Conservation (phyloP, 768 basidiomycete species). For the Strobilomyces confusus region DNA sequence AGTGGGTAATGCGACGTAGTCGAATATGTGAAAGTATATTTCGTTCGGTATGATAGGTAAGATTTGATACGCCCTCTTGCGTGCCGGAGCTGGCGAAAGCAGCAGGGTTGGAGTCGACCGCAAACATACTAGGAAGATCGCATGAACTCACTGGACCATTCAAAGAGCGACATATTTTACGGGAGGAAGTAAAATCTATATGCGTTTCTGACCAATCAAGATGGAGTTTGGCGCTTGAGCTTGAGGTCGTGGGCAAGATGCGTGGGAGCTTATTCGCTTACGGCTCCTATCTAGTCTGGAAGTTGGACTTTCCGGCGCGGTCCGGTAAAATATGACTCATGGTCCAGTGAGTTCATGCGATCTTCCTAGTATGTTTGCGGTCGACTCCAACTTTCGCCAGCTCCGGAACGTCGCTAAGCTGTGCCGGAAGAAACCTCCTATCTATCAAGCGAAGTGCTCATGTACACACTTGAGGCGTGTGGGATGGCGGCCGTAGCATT, state of each 20-base stretch:
- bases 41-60: slow-evolving; percentile 40
- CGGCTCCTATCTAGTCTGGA: too few relatives aligned
- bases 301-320: too few relatives aligned
- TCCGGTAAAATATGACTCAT: neutral
- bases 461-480: too few relatives aligned
- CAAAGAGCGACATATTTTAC: neutral
- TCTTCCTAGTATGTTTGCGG: neutral
- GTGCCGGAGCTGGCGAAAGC: slow-evolving; percentile 23
- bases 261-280: too few relatives aligned
- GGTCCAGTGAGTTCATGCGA: neutral
- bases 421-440: slow-evolving; percentile 14
- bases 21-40: slow-evolving; percentile 39
- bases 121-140: neutral
- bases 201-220: too few relatives aligned
- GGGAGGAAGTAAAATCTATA: too few relatives aligned
- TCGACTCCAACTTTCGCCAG: slow-evolving; percentile 8
- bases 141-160: neutral
- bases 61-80: slow-evolving; percentile 5
- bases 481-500: too few relatives aligned
- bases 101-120: neutral
- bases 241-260: too few relatives aligned
- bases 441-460: too few relatives aligned
- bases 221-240: too few relatives aligned
- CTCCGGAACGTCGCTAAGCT: slow-evolving; percentile 29
- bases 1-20: slow-evolving; percentile 25